Conservation (phyloP, 257 asterid species). For the Nemophila menziesii region DNA sequence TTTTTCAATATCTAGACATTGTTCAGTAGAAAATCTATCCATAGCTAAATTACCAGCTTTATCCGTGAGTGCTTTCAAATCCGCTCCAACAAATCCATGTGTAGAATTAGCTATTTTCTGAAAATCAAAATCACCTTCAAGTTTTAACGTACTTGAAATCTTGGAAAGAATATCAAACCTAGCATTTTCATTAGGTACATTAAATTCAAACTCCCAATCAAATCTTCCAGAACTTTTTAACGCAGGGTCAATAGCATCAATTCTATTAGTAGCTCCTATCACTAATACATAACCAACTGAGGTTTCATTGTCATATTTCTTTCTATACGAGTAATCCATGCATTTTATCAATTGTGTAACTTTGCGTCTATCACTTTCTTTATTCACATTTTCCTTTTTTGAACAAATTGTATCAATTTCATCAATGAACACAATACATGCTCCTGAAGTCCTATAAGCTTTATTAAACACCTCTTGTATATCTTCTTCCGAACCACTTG, state of each 20-base stretch:
- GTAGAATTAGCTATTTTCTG: conserved; percentile 64
- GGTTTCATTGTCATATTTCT: conserved; percentile 28
- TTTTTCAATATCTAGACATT: conserved; percentile 43
- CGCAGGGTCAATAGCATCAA: conserved; percentile 40
- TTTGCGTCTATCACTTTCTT: conserved; percentile 74
- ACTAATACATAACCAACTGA: conserved; percentile 37
- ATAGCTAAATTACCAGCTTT: conserved; percentile 80
- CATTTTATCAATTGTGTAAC: conserved; percentile 76
- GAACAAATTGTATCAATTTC: conserved; percentile 90
- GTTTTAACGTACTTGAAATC: conserved; percentile 38
- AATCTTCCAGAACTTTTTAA: conserved; percentile 36
- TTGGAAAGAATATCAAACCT: conserved; percentile 59
- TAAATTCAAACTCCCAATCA: conserved; percentile 54
- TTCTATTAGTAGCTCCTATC: conserved; percentile 43
- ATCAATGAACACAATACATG: conserved; percentile 82
- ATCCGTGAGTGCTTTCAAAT: conserved; percentile 52
- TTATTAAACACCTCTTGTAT: conserved; percentile 59
- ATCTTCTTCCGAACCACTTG: conserved; percentile 84
- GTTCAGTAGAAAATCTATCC: conserved; percentile 51
- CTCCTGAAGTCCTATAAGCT: conserved; percentile 71
- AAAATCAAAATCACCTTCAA: conserved; percentile 79
- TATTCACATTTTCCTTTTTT: conserved; percentile 65
- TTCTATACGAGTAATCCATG: conserved; percentile 65
- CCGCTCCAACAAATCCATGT: conserved; percentile 90
- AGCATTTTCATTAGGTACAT: conserved; percentile 71